These are phyloP conservation scores for Suillus brevipes DNA, from an alignment of 768 basidiomycete species.

Conservation along the genomic window DNA sequence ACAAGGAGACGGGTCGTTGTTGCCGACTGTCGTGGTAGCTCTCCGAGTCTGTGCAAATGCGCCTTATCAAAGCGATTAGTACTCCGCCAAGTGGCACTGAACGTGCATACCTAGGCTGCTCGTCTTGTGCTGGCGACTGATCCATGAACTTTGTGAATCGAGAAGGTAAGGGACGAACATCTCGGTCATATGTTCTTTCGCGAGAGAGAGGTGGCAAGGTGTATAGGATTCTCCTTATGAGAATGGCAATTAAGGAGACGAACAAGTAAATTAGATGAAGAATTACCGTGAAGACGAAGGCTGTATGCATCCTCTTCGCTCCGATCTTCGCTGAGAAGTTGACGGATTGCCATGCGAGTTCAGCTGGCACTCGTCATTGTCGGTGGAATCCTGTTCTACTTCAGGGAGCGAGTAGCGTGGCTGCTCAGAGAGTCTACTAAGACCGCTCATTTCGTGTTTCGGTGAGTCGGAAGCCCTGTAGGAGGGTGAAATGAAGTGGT, in stretches of 20 bases:
- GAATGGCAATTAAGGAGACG: background rate
- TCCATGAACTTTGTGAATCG: constrained; percentile 31
- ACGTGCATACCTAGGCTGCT: constrained; percentile 23
- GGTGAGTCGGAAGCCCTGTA: constrained; percentile 34
- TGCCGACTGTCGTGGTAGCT: constrained; percentile 26
- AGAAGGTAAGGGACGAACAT: constrained; percentile 33
- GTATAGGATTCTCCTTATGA: constrained; percentile 24
- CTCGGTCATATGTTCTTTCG: constrained; percentile 33
- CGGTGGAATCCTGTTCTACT: constrained; percentile 22
- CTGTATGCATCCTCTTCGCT: constrained; percentile 21
- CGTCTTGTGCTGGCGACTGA: constrained; percentile 20
- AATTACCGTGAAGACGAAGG: constrained; percentile 15
- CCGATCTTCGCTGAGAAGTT: constrained; percentile 19
- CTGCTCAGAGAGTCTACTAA: constrained; percentile 16
- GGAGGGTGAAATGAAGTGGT: constrained; percentile 21
- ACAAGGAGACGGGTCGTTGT: constrained; percentile 36
- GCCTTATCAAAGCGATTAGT: constrained; percentile 23
- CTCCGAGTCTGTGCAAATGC: constrained; percentile 25
- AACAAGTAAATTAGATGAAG: background rate
- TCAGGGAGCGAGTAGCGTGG: background rate
- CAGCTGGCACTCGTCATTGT: constrained; percentile 22
- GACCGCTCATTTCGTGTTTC: constrained; percentile 20
- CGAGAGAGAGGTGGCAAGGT: constrained; percentile 33
- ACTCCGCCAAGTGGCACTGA: constrained; percentile 9
- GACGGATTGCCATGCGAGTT: background rate